Evolutionary conservation across 2,329 filamentous ascomycete species (phyloP).

Genomic region (Cryphonectria naterciae): DNA sequence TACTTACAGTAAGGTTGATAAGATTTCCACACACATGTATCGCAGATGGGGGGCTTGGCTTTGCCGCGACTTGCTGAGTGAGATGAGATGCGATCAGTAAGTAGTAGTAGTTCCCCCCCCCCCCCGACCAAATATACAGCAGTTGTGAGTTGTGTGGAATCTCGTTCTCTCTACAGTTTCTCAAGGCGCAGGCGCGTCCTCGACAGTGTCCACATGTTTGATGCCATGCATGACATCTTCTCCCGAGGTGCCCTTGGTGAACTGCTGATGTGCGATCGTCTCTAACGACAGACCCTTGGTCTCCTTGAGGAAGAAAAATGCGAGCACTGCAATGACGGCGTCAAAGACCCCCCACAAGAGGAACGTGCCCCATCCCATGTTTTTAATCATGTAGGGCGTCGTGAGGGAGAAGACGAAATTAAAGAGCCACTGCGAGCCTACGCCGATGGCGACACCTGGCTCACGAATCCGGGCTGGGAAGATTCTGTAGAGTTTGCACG

Average conservation of each 20-base stretch:
- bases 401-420: conserved; percentile 54
- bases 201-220: conserved; percentile 20
- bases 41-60: background rate
- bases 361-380: conserved; percentile 52
- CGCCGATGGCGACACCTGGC: conserved; percentile 49
- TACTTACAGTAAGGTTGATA: background rate
- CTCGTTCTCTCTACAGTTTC: background rate
- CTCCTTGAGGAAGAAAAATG: conserved; percentile 65
- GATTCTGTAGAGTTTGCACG: conserved; percentile 38
- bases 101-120: background rate
- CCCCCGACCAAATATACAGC: background rate
- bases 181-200: background rate
- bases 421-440: conserved; percentile 52
- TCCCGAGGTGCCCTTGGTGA: conserved; percentile 31
- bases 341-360: conserved; percentile 52
- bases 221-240: conserved; percentile 20
- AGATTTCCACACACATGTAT: background rate
- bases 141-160: background rate
- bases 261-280: conserved; percentile 46
- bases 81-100: background rate
- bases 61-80: conserved; percentile 8
- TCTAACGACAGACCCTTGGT: conserved; percentile 72
- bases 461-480: conserved; percentile 55
- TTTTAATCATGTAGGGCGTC: conserved; percentile 54
- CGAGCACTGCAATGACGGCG: conserved; percentile 44